Evolutionary conservation across 2,329 filamentous ascomycete species (phyloP), one percentile per base, ranked within the genome.

Genomic region (Coniochaeta ligniaria): DNA sequence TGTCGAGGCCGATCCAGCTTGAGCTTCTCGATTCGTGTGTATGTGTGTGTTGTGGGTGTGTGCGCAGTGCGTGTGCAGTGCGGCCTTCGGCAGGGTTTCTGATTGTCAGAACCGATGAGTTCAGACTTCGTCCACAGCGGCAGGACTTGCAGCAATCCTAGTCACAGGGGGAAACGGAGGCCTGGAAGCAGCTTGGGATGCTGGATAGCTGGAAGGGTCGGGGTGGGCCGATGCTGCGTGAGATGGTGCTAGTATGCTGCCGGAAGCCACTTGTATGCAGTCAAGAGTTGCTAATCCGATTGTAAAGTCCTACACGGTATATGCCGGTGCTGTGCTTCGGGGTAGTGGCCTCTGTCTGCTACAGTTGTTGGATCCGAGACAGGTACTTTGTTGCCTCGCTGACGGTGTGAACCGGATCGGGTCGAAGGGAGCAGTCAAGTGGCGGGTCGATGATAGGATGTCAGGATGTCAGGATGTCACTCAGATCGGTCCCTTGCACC

Each of bases 21-120:
- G 69, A 67, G 63, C 67, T 68, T 69, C 68, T 71, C 67, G 71
- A 72, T 72, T 72, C 66, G 72, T 72, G 68, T 69, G n/a, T n/a
- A n/a, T n/a, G n/a, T n/a, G n/a, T n/a, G n/a, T n/a, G n/a, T n/a
- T n/a, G n/a, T n/a, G n/a, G n/a, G n/a, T n/a, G 69, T 65, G 28
- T 38, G 43, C 20, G 43, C 7, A 14, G 7, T 22, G 43, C 11
- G 43, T 47, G 43, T 47, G 41, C 12, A 43, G n/a, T n/a, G 43
- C 12, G 43, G n/a, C 22, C 43, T 31, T 31, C 22, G 47, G 24
- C 47, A 52, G 26, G 47, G 26, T 52, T 52, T 14, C 12, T 12
- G 47, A 52, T 52, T 52, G 47, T 12, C 24, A 28, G 16, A 6
- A 26, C 26, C 24, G 47, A 24, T 47, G 20, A 24, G n/a, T 47